Conservation (phyloP, 192 early-diverging fungal species). For the Chytriomyces sp. region DNA sequence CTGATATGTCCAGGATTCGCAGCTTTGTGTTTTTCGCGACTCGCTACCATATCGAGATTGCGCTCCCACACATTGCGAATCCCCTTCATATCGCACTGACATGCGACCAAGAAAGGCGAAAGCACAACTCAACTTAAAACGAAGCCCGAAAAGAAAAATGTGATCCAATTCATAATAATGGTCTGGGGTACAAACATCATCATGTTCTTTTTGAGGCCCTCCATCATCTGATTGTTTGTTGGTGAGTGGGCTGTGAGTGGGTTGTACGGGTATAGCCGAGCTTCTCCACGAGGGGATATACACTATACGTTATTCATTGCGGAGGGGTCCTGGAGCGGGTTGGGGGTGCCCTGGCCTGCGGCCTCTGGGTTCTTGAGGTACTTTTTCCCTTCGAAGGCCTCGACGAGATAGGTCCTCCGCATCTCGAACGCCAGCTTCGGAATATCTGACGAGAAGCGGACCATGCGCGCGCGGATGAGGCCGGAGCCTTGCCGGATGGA, state of each 20-base stretch:
- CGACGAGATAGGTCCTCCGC: slow-evolving; percentile 54
- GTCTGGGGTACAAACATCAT: slow-evolving; percentile 98
- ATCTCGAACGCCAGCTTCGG: slow-evolving; percentile 70
- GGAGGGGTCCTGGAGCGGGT: slow-evolving; percentile 90
- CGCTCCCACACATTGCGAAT: too few species aligned
- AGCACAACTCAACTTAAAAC: slow-evolving; percentile 72
- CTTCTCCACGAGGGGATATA: background rate
- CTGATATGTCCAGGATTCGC: too few species aligned
- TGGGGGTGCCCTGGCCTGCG: slow-evolving; percentile 55
- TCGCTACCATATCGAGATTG: too few species aligned
- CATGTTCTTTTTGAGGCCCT: slow-evolving; percentile 97
- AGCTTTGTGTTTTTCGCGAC: too few species aligned
- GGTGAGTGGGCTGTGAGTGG: background rate
- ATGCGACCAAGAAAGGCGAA: background rate
- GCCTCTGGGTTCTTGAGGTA: slow-evolving; percentile 86
- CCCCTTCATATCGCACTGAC: too few species aligned
- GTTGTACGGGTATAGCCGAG: background rate
- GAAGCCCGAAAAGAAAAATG: slow-evolving; percentile 98
- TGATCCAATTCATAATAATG: slow-evolving; percentile 98
- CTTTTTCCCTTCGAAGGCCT: slow-evolving; percentile 77
- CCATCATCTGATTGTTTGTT: slow-evolving; percentile 73
- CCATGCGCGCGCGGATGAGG: slow-evolving; percentile 1
- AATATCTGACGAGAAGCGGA: slow-evolving; percentile 64
- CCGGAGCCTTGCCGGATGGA: slow-evolving; percentile 67
- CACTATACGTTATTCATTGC: slow-evolving; percentile 71